These are phyloP conservation scores for Orbilia quercus DNA, from an alignment of 2,329 filamentous ascomycete genomes.

Conservation along the genomic window DNA sequence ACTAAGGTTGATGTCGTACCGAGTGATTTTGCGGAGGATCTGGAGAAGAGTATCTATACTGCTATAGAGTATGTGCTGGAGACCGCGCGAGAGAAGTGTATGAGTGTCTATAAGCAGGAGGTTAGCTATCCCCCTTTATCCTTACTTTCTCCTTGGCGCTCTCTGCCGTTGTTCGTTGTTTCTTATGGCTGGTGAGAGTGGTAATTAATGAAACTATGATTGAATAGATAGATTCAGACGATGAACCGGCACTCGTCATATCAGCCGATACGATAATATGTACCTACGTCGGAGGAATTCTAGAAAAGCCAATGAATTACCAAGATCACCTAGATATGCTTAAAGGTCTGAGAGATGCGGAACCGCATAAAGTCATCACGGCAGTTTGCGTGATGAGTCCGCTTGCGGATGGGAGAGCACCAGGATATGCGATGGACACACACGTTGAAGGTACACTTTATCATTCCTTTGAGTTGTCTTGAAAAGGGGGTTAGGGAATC, in stretches of 20 bases:
- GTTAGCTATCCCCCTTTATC: conserved; percentile 64
- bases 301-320: conserved; percentile 90
- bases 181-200: too few relatives aligned
- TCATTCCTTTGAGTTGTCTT: neutral
- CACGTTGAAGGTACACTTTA: conserved; percentile 72
- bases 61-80: conserved; percentile 91
- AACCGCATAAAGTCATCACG: conserved; percentile 78
- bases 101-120: conserved; percentile 75
- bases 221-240: conserved; percentile 63
- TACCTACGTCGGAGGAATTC: conserved; percentile 76
- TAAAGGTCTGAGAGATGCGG: conserved; percentile 79
- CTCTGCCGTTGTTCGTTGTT: too few relatives aligned
- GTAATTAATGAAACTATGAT: conserved; percentile 6
- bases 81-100: conserved; percentile 85
- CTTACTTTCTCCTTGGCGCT: conserved; percentile 58
- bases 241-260: conserved; percentile 84
- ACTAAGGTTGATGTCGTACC: conserved; percentile 84
- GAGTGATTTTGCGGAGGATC: conserved; percentile 84
- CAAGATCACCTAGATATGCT: conserved; percentile 86
- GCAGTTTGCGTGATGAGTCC: conserved; percentile 86
- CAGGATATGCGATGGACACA: conserved; percentile 84
- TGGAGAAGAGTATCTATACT: conserved; percentile 77
- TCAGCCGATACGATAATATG: conserved; percentile 93
- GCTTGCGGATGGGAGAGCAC: conserved; percentile 79
- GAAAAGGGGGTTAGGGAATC: too few relatives aligned